Evolutionary conservation across 805 yeast genomes (phyloP).

Genomic region (Myxozyma neglecta): DNA sequence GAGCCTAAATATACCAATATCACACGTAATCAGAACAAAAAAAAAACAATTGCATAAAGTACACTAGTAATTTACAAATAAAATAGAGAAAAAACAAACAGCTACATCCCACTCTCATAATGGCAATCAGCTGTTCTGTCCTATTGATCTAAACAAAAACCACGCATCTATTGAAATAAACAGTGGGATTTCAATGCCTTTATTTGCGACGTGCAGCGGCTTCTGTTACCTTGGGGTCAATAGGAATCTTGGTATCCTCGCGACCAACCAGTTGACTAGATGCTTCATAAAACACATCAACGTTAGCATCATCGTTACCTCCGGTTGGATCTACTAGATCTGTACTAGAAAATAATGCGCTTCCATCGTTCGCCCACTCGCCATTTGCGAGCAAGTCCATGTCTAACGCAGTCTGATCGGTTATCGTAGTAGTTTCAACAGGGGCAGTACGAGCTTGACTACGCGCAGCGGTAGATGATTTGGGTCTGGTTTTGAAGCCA

Average conservation of each 20-base stretch:
- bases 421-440: not conserved
- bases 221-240: slow-evolving; percentile 30
- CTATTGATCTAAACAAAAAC: not conserved
- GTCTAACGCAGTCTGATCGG: slow-evolving; percentile 10
- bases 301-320: not conserved
- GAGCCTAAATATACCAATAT: too few species aligned
- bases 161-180: not conserved
- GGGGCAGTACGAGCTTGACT: slow-evolving; percentile 29
- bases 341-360: slow-evolving; percentile 14
- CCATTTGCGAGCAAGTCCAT: slow-evolving; percentile 21
- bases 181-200: not conserved
- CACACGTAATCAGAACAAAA: not conserved
- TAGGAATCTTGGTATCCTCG: slow-evolving; percentile 24
- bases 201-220: slow-evolving; percentile 28
- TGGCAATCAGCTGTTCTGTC: not conserved
- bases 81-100: not conserved
- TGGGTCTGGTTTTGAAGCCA: slow-evolving; percentile 42
- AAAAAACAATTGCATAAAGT: not conserved
- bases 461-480: slow-evolving; percentile 11
- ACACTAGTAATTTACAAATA: not conserved
- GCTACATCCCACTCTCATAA: not conserved
- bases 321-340: slow-evolving; percentile 25
- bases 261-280: slow-evolving; percentile 13
- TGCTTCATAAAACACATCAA: slow-evolving; percentile 21
- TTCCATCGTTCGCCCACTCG: slow-evolving; percentile 18